These are phyloP conservation scores for Purpureocillium takamizusanense DNA, from an alignment of 2,329 filamentous ascomycete species.

Conservation along the genomic window DNA sequence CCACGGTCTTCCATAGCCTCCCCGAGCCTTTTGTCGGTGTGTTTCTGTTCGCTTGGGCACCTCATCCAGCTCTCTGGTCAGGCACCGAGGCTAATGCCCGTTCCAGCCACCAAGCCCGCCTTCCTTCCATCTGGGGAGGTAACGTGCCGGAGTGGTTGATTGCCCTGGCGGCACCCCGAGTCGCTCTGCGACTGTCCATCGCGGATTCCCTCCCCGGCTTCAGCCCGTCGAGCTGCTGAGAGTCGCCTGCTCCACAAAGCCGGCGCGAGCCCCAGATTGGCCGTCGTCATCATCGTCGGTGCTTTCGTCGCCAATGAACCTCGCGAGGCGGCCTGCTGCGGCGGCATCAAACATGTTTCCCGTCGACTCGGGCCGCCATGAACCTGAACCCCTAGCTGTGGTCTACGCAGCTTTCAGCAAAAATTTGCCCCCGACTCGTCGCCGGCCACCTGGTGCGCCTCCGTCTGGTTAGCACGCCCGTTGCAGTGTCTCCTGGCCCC, in stretches of 20 bases:
- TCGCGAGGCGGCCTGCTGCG: neutral
- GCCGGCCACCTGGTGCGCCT: neutral
- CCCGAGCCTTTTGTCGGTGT: conserved; percentile 26
- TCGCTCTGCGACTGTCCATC: too few relatives aligned
- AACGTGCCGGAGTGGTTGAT: too few relatives aligned
- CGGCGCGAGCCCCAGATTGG: neutral
- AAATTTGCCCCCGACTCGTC: too few relatives aligned
- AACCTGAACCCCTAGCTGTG: too few relatives aligned
- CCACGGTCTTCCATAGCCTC: conserved; percentile 1
- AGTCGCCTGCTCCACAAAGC: neutral
- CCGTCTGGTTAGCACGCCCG: too few relatives aligned
- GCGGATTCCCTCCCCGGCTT: too few relatives aligned
- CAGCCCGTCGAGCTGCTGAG: too few relatives aligned
- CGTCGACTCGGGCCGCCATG: neutral
- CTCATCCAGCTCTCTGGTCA: conserved; percentile 4
- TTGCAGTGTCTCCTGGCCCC: too few relatives aligned
- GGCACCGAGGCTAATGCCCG: conserved; percentile 1
- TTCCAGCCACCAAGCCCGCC: neutral
- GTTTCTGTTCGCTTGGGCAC: conserved; percentile 16
- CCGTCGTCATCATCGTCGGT: neutral
- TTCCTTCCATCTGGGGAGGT: neutral
- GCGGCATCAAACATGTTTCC: neutral
- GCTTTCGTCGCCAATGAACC: neutral
- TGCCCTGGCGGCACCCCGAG: too few relatives aligned
- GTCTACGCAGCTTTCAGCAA: neutral